Evolutionary conservation across 352 stramenopile genomes (phyloP).

Genomic region (Globisporangium irregulare): DNA sequence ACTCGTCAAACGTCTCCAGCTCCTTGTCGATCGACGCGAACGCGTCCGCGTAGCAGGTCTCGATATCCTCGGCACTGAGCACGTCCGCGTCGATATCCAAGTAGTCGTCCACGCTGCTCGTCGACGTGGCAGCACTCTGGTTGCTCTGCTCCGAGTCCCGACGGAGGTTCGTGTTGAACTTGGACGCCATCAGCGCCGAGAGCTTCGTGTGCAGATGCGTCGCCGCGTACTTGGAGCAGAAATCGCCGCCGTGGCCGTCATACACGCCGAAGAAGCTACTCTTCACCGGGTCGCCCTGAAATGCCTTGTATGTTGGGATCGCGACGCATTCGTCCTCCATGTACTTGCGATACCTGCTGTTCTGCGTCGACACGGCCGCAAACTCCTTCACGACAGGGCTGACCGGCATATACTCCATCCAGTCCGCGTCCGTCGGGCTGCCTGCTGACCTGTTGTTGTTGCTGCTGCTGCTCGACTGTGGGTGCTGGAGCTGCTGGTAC

Average conservation of each 20-base stretch:
- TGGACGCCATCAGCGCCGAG: constrained; percentile 38
- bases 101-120: constrained; percentile 30
- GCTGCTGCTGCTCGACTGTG: constrained; percentile 2
- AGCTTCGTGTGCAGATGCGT: constrained; percentile 64
- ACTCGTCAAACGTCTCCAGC: constrained; percentile 66
- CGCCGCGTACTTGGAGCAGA: constrained; percentile 78
- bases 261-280: constrained; percentile 84
- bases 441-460: constrained; percentile 1
- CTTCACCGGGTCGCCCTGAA: constrained; percentile 52
- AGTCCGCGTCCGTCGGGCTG: constrained; percentile 22
- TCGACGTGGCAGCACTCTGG: constrained; percentile 45
- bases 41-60: constrained; percentile 53
- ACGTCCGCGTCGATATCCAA: constrained; percentile 41
- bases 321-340: constrained; percentile 87
- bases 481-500: constrained; percentile 15
- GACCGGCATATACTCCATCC: constrained; percentile 22
- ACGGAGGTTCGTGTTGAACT: constrained; percentile 34
- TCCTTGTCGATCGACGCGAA: constrained; percentile 65
- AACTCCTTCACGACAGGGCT: constrained; percentile 62
- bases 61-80: constrained; percentile 56
- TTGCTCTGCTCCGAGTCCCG: constrained; percentile 35
- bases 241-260: constrained; percentile 76
- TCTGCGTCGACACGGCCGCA: constrained; percentile 73
- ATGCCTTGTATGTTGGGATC: constrained; percentile 63
- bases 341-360: constrained; percentile 71